phyloP scores from a whole-genome alignment of 176 grass and related monocot genomes.

The Ananas comosus region DNA sequence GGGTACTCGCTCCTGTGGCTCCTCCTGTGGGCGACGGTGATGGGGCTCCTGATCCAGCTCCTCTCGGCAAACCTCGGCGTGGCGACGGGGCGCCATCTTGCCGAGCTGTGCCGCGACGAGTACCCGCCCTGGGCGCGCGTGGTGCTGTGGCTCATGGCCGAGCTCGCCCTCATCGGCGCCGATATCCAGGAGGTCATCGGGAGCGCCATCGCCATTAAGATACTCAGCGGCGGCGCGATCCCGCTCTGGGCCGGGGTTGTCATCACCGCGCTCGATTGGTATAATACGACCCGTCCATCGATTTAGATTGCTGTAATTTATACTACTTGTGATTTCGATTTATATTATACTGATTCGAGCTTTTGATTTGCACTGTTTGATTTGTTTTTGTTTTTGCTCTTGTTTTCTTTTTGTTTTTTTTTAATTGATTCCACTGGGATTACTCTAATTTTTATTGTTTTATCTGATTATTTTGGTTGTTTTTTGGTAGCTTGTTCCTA shows the following conservation, averaged over 20 bases:
- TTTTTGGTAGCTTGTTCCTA: too few relatives aligned
- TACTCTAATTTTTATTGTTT: too few relatives aligned
- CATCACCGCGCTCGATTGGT: conserved; percentile 86
- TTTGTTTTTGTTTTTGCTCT: background rate
- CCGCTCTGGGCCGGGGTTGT: conserved; percentile 85
- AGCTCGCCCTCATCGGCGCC: conserved; percentile 71
- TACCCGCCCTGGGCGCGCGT: conserved; percentile 59
- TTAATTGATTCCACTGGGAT: too few relatives aligned
- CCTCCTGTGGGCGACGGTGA: conserved; percentile 72
- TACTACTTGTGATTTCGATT: conserved; percentile 2
- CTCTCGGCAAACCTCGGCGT: conserved; percentile 78
- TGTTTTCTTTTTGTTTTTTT: background rate
- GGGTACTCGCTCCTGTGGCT: conserved; percentile 86
- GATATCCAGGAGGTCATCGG: conserved; percentile 97
- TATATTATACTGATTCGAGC: background rate
- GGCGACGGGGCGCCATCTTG: conserved; percentile 71
- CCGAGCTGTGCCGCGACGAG: conserved; percentile 81
- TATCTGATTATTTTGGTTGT: too few relatives aligned
- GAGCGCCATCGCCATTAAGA: conserved; percentile 90
- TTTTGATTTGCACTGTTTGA: background rate
- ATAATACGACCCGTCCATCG: background rate
- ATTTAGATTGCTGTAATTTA: background rate
- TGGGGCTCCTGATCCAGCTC: conserved; percentile 75
- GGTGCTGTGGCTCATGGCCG: conserved; percentile 77
- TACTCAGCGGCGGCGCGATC: conserved; percentile 53